These are phyloP conservation scores for Penicillium sp. DNA, from an alignment of 2,329 filamentous ascomycete species.

Conservation along the genomic window DNA sequence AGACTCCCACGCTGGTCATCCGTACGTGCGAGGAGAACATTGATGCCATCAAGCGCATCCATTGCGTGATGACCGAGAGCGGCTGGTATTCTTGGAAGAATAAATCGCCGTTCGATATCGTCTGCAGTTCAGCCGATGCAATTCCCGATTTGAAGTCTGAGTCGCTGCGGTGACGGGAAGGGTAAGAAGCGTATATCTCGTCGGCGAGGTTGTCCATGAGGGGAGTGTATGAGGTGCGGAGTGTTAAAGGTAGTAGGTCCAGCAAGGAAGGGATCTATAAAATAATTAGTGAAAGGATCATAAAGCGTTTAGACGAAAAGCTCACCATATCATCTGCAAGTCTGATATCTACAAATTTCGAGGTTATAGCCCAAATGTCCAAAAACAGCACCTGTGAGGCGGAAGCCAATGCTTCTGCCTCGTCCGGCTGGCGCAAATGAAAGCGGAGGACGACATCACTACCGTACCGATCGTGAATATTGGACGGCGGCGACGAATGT, in stretches of 20 bases:
- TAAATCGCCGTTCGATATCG: conserved; percentile 54
- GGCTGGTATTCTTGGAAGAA: conserved; percentile 95
- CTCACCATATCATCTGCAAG: conserved; percentile 70
- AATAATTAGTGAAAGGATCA: background rate
- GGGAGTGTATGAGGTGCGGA: conserved; percentile 68
- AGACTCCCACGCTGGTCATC: conserved; percentile 73
- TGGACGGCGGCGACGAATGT: conserved; percentile 33
- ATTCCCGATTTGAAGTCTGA: conserved; percentile 27
- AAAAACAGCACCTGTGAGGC: conserved; percentile 73
- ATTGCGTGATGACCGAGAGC: conserved; percentile 76
- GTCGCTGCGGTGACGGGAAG: conserved; percentile 42
- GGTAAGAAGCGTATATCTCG: conserved; percentile 74
- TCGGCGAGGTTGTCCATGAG: conserved; percentile 78
- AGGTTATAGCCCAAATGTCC: conserved; percentile 84
- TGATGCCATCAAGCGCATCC: conserved; percentile 85
- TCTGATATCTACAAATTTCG: conserved; percentile 80
- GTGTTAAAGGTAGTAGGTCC: conserved; percentile 69
- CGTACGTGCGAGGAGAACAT: conserved; percentile 82
- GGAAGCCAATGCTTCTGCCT: conserved; percentile 68
- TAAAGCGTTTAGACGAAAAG: conserved; percentile 6
- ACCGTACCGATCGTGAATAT: conserved; percentile 58
- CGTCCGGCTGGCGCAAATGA: conserved; percentile 66
- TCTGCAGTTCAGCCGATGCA: conserved; percentile 30
- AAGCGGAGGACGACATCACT: conserved; percentile 88
- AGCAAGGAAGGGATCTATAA: conserved; percentile 67